A percentile compares a stretch with the other conserved stretches of the same genome.
Evolutionary conservation across 1,139 yeast genomes (phyloP).

Genomic region (Candida sp.): DNA sequence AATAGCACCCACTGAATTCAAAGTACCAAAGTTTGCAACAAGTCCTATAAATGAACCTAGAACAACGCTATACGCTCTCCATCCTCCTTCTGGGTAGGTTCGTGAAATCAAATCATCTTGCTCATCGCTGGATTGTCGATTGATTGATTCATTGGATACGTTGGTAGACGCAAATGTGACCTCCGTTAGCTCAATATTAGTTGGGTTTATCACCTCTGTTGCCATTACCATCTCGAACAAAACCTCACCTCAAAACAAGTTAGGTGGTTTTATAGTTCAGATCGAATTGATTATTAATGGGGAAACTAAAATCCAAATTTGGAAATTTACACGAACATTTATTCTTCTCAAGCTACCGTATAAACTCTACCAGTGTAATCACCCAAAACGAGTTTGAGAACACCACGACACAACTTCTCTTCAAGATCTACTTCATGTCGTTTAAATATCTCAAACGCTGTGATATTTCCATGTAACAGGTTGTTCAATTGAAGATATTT

Average conservation of each 20-base stretch:
- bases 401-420: constrained; percentile 34
- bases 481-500: constrained; percentile 15
- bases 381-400: constrained; percentile 29
- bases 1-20: constrained; percentile 35
- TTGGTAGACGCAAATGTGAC: background rate
- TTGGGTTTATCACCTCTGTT: background rate
- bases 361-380: constrained; percentile 40
- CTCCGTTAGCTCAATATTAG: background rate
- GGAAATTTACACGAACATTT: background rate
- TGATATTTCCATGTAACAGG: constrained; percentile 15
- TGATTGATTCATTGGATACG: background rate
- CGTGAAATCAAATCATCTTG: background rate
- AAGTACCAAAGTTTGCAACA: constrained; percentile 26
- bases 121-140: background rate
- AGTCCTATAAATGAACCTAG: constrained; percentile 33
- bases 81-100: constrained; percentile 23
- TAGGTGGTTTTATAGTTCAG: no score
- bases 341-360: constrained; percentile 6
- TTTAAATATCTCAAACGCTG: constrained; percentile 28
- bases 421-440: constrained; percentile 30
- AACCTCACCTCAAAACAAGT: no score
- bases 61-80: constrained; percentile 28
- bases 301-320: background rate
- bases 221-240: background rate
- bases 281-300: background rate